Base-by-base conservation (phyloP, 176 grass and related monocot genomes). In the Juncus effusus region DNA sequence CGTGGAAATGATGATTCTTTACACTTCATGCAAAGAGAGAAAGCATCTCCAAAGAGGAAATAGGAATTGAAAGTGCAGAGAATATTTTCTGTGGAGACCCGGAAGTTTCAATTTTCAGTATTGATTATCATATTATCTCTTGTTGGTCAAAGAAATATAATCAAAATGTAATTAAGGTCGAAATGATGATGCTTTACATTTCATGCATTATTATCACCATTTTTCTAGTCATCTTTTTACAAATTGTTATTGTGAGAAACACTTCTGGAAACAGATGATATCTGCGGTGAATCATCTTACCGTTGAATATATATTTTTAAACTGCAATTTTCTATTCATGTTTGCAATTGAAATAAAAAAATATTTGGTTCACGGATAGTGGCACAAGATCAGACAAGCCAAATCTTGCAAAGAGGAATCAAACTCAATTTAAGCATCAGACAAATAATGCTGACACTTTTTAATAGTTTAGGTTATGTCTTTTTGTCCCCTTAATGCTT, bases 51-150 rank as follows among this genome's bases (percentile, higher is more conserved):
- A 40, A 69, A 66, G 63, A 47, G 3, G 28, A 41, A 55, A 69
- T 52, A 68, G 51, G 65, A 44, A 38, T 68, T 7, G 42, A 36
- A 52, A 60, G 53, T 68, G 36, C 16, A 37, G 19, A 5, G 47
- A 3, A 38, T 55, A 13, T 36, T 37, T 3, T 14, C 11, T 28
- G 65, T 54, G 55, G 14, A 3, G 36, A 1, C 47, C 2, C 38
- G 35, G 49, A 69, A 69, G 16, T 69, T 69, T 37, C 50, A 55
- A 69, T 38, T 54, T 54, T 65, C 42, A 50, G 63, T n/a, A 55
- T 52, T 7, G 7, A 52, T 8, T 12, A 52, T 67, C 9, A 69
- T 53, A 54, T 69, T 53, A 38, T 69, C 50, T 38, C 7, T 53
- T 55, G 13, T 38, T 53, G 19, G 19, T 53, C 10, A n/a, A 69